Base-by-base conservation (phyloP, 164 flowering plant species). In the Liriodendron chinense region DNA sequence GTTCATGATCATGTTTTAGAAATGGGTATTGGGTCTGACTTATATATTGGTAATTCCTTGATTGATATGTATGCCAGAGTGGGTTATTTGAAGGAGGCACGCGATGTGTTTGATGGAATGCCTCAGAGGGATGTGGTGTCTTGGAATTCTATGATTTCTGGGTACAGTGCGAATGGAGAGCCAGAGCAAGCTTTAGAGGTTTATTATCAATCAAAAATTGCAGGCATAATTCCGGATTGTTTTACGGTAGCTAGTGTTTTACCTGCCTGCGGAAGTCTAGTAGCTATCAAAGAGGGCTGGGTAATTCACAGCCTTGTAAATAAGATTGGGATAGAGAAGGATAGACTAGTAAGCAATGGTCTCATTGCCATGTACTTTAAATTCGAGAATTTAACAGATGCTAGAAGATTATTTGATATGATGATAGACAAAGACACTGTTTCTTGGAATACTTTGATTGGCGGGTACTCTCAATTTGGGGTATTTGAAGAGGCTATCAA, bases 81-180 rank as follows among this genome's bases (percentile, higher is more conserved):
- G 28, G 74, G 81, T 50, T 70, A 73, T 56, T 23, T 84, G 73
- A 77, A 25, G 26, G 72, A 72, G 72, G 90, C 90, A 14, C 82
- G 75, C 1, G 21, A 74, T 7, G 80, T 86, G 82, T 89, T 89
- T 76, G 88, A 84, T 65, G 78, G 57, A 80, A 87, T 87, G 86
- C 78, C 81, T 66, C 49, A 62, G 0, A 85, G 81, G 73, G 90
- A 87, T 79, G 13, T 78, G 34, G 89, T 83, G 43, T 78, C 86
- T 20, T 86, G 87, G 87, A 86, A 86, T 76, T 78, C 84, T 61
- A n/a, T 86, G 82, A 86, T 86, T 71, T 84, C 87, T 0, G 89
- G 86, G 50, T 83, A 77, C 47, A 75, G 76, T 67, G 75, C 81
- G 10, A 78, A 84, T 77, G 83, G 75, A 34, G 73, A 81, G 57